Evolutionary conservation across 176 grass and related monocot genomes (phyloP), one percentile per base, ranked within the genome.

Genomic region (Oryza punctata): DNA sequence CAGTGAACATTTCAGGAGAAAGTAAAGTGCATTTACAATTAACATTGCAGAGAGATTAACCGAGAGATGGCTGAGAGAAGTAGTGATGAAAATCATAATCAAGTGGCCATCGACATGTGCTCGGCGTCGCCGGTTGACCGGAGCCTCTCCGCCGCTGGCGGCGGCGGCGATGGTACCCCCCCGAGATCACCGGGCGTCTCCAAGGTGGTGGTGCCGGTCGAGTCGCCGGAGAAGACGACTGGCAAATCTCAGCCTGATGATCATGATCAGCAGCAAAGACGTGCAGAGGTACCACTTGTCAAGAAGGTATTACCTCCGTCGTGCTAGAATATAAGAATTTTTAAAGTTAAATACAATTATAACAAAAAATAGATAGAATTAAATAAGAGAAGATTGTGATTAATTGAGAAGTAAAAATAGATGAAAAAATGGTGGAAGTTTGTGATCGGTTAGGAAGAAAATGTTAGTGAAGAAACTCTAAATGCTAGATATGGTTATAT

Each of bases 241-340:
- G 24, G 2, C 47, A 70, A 78, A 12, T 37, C 75, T 13, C 54
- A 35, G 33, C 5, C 33, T 35, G 33, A 35, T 1, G 33, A 6
- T 35, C 33, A 35, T 35, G 33, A 35, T 35, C 33, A 35, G 33
- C 33, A 70, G 29, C 33, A 40, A 38, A 5, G 3, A 29, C 43
- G 7, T 35, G 33, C 0, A 41, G 45, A 59, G 45, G 75, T 79
- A 41, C 84, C 84, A 25, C 84, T 85, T 67, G 33, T 71, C 1
- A 85, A 85, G 54, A 70, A 90, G 80, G 71, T 50, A 37, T 37
- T n/a, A n/a, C n/a, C n/a, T n/a, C n/a, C n/a, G n/a, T n/a, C n/a
- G n/a, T n/a, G n/a, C n/a, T n/a, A n/a, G n/a, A n/a, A n/a, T n/a
- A n/a, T n/a, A n/a, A n/a, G n/a, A n/a, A n/a, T n/a, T n/a, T n/a